Evolutionary conservation across 768 basidiomycete species (phyloP).

Genomic region (Lentinula boryana): DNA sequence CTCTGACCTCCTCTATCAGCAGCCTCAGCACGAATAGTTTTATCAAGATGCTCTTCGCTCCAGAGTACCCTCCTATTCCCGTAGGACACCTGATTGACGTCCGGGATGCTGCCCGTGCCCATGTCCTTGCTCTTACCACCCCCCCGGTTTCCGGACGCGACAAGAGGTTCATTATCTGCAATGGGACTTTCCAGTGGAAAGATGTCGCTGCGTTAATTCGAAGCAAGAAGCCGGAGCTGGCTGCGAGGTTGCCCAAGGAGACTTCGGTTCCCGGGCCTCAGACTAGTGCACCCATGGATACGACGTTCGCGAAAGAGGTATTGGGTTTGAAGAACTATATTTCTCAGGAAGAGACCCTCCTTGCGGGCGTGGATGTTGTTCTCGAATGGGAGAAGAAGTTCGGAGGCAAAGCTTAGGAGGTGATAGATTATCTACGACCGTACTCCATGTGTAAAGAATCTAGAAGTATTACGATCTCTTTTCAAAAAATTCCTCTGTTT

Average conservation of each 20-base stretch:
- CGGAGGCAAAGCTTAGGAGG: not conserved
- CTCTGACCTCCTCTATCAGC: not conserved
- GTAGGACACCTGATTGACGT: constrained; percentile 10
- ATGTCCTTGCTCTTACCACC: constrained; percentile 8
- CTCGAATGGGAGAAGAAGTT: constrained; percentile 8
- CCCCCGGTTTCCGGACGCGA: constrained; percentile 2
- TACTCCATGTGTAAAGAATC: no score
- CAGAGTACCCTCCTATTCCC: constrained; percentile 3
- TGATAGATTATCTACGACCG: not conserved
- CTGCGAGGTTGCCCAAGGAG: constrained; percentile 2
- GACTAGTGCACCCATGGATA: constrained; percentile 7
- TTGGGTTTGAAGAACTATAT: constrained; percentile 8
- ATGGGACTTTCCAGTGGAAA: constrained; percentile 3
- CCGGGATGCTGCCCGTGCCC: constrained; percentile 11
- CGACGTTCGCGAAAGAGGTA: not conserved
- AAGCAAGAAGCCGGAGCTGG: constrained; percentile 4
- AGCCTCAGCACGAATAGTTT: constrained; percentile 3
- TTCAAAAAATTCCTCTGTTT: no score
- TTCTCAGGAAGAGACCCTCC: constrained; percentile 2
- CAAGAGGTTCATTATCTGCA: constrained; percentile 6
- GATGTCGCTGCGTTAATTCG: constrained; percentile 2
- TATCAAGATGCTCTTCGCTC: constrained; percentile 2
- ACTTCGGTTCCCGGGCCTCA: not conserved
- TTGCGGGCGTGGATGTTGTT: constrained; percentile 2
- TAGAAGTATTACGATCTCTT: no score